These are phyloP conservation scores for Articulospora tetracladia DNA, from an alignment of 495 filamentous ascomycete genomes.

Conservation along the genomic window DNA sequence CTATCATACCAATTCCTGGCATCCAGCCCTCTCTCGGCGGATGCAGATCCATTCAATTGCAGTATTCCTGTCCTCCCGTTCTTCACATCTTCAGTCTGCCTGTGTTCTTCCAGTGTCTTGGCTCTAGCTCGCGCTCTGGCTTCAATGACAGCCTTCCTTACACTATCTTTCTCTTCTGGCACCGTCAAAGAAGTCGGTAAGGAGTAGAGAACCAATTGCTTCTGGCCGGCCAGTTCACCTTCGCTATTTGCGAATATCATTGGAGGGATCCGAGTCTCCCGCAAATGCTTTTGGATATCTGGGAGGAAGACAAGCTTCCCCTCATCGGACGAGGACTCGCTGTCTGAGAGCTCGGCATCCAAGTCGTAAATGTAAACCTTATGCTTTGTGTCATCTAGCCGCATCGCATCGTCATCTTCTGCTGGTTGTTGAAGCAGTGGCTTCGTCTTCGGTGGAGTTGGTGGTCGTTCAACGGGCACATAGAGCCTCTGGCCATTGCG, in stretches of 20 bases:
- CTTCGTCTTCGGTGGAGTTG: slow-evolving; percentile 4
- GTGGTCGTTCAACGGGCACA: slow-evolving; percentile 42
- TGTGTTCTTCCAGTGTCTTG: slow-evolving; percentile 17
- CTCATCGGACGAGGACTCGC: slow-evolving; percentile 41
- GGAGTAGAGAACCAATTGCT: slow-evolving; percentile 75
- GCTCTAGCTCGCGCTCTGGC: slow-evolving; percentile 61
- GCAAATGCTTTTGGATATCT: slow-evolving; percentile 76
- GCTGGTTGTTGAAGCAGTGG: background rate
- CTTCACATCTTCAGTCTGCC: background rate
- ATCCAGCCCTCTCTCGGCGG: background rate
- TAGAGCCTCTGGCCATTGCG: slow-evolving; percentile 52
- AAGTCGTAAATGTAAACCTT: slow-evolving; percentile 88
- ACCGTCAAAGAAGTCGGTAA: slow-evolving; percentile 74
- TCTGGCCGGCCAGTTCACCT: slow-evolving; percentile 36
- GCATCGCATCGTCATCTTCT: slow-evolving; percentile 63
- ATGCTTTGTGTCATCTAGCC: slow-evolving; percentile 81
- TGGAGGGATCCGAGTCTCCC: slow-evolving; percentile 59
- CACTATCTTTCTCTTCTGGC: slow-evolving; percentile 72
- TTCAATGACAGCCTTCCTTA: slow-evolving; percentile 83
- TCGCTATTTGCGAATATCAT: slow-evolving; percentile 52
- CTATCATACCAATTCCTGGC: slow-evolving; percentile 12
- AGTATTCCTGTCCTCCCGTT: background rate
- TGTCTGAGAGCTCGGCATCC: slow-evolving; percentile 76
- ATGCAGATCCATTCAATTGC: background rate
- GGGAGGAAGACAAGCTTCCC: slow-evolving; percentile 69